phyloP scores from a whole-genome alignment of 495 filamentous ascomycete species.

The Penicillium mononematosum region DNA sequence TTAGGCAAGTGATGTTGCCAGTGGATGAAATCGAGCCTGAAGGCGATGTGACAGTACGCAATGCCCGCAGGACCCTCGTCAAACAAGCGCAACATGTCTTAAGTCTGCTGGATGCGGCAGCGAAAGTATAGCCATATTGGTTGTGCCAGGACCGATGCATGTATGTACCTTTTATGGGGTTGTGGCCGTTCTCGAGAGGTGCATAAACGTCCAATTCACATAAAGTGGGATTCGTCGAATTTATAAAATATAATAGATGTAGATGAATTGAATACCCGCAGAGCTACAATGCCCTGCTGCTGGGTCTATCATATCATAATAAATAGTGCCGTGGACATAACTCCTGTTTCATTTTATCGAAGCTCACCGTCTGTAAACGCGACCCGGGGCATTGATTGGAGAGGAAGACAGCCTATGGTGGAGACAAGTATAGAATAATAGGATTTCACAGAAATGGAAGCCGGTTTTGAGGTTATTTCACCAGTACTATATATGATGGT shows the following conservation, averaged over 20 bases:
- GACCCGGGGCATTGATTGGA: too few relatives aligned
- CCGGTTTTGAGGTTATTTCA: neutral
- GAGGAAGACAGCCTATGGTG: too few relatives aligned
- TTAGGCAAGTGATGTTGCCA: neutral
- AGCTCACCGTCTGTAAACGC: too few relatives aligned
- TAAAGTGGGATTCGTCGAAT: too few relatives aligned
- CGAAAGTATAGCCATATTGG: neutral
- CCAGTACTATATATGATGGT: neutral
- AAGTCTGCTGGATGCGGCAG: rapidly evolving
- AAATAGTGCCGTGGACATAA: too few relatives aligned
- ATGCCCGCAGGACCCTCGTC: neutral
- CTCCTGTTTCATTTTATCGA: too few relatives aligned
- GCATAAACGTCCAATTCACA: neutral
- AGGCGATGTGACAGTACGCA: neutral
- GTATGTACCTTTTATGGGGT: neutral
- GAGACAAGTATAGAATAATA: too few relatives aligned
- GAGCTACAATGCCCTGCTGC: too few relatives aligned
- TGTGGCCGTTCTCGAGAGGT: neutral
- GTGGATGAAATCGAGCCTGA: neutral
- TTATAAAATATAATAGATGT: too few relatives aligned
- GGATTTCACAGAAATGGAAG: neutral
- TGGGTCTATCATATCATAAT: too few relatives aligned
- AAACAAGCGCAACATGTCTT: neutral
- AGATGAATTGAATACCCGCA: too few relatives aligned
- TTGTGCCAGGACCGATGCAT: neutral